Percentiles rank a stretch among this genome's conserved stretches.
Conservation (phyloP, 129 eudicot species). For the Sambucus nigra region DNA sequence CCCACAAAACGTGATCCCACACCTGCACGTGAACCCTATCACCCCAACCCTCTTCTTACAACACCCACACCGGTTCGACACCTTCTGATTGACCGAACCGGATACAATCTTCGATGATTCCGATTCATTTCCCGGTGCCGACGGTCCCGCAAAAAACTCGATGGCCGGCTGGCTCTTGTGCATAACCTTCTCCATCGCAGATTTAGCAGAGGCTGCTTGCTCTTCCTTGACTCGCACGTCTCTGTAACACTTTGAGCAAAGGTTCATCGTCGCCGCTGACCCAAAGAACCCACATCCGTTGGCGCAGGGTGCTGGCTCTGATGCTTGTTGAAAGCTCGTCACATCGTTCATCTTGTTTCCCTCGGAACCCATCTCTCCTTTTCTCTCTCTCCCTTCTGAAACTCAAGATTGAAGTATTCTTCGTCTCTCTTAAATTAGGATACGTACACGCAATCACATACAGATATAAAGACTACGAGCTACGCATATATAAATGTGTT, state of each 20-base stretch:
- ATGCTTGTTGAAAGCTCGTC: conserved; percentile 40
- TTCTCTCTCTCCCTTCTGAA: neutral
- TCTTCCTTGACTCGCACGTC: conserved; percentile 32
- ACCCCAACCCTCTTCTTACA: conserved; percentile 71
- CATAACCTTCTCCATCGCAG: neutral
- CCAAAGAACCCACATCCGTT: conserved; percentile 90
- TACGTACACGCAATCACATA: neutral
- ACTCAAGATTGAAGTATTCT: neutral
- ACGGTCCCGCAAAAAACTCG: neutral
- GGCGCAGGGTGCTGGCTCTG: conserved; percentile 48
- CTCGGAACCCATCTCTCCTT: conserved; percentile 38
- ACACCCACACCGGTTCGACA: conserved; percentile 37
- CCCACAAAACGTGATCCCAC: conserved; percentile 71
- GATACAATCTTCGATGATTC: neutral
- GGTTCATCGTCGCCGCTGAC: conserved; percentile 46
- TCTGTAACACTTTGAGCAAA: conserved; percentile 69
- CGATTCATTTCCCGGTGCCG: conserved; percentile 10
- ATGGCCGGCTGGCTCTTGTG: neutral
- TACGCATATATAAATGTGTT: neutral
- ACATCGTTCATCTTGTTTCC: conserved; percentile 53
- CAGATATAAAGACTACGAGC: neutral
- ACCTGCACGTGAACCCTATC: conserved; percentile 54
- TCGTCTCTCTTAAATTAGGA: neutral
- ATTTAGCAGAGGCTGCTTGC: conserved; percentile 32
- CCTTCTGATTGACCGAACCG: neutral